Base-by-base conservation (phyloP, 1,284 basidiomycete genomes). In the Gymnopus androsaceus region DNA sequence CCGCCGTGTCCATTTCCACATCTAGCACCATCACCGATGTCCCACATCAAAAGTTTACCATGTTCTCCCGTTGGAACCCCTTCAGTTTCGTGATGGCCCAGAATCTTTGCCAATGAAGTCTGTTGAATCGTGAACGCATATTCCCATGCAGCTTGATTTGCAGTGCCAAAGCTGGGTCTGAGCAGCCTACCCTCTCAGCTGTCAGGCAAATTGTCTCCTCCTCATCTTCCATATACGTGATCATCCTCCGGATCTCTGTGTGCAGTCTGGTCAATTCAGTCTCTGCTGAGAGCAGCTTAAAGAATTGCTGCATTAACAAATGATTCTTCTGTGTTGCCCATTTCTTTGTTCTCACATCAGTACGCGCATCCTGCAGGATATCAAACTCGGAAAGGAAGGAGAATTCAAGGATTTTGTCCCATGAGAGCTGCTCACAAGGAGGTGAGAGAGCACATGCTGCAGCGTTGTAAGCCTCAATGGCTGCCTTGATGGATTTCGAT, bases 311-410 rank as follows among this genome's bases (percentile, higher is more conserved):
- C 31, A 61, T 59, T 4, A 61, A 57, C n/a, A 58, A 53, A 3
- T 67, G 58, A 14, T 60, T 44, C 9, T 54, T 34, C 3, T 63
- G 65, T 2, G 59, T 34, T 0, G 63, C 60, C 69, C 70, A 72
- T 15, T 48, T 51, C 8, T 59, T 38, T 14, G 58, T 17, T 2
- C 59, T 60, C 9, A 68, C 58, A 31, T 70, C 67, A 11, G 61
- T 36, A 5, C 60, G 58, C 0, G 63, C 51, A 27, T 67, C 58
- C 3, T 64, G 60, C 1, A 72, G 61, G 2, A 70, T 55, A 44
- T 67, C 65, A 33, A 72, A 68, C 28, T 72, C 64, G 7, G 63
- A 63, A 1, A 69, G 54, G 15, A 64, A 64, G 1, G 51, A 47
- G 55, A 63, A 63, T 3, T 62, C 61, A 3, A 66, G 42, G 19